A percentile compares a stretch with the other conserved stretches of the same genome.
Conservation (phyloP, 1,284 basidiomycete genomes). For the Megacollybia platyphylla region DNA sequence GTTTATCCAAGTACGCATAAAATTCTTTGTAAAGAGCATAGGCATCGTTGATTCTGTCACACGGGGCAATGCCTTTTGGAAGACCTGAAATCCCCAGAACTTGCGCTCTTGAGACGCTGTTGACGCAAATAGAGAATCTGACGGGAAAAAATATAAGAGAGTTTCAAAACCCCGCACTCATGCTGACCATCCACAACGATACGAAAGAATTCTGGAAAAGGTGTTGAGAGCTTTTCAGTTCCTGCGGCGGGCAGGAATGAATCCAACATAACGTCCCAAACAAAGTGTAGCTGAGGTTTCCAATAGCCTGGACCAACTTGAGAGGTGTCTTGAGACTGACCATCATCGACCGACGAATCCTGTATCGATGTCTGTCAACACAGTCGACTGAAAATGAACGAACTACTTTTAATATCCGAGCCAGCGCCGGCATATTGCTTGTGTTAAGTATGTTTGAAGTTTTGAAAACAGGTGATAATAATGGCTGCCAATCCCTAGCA, state of each 20-base stretch:
- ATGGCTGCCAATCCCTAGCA: slow-evolving; percentile 54
- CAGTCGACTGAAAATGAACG: slow-evolving; percentile 4
- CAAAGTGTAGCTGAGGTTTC: slow-evolving; percentile 89
- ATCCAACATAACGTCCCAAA: slow-evolving; percentile 81
- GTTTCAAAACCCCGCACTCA: not conserved
- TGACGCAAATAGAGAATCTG: slow-evolving; percentile 81
- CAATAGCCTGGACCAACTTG: slow-evolving; percentile 52
- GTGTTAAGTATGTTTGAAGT: slow-evolving; percentile 52
- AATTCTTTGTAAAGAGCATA: slow-evolving; percentile 88
- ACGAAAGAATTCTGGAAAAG: slow-evolving; percentile 85
- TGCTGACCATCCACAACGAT: slow-evolving; percentile 78
- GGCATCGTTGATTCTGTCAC: slow-evolving; percentile 60
- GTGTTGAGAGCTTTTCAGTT: slow-evolving; percentile 25
- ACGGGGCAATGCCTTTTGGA: slow-evolving; percentile 69
- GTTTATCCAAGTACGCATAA: slow-evolving; percentile 96
- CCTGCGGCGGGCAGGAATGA: slow-evolving; percentile 46
- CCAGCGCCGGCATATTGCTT: slow-evolving; percentile 63
- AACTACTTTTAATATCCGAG: slow-evolving; percentile 67
- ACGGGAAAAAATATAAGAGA: not conserved
- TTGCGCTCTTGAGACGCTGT: slow-evolving; percentile 83
- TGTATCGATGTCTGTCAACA: slow-evolving; percentile 11
- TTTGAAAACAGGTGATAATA: slow-evolving; percentile 75
- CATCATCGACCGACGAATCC: slow-evolving; percentile 51
- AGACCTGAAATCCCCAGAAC: slow-evolving; percentile 92
- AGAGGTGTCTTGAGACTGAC: slow-evolving; percentile 22